phyloP scores from a whole-genome alignment of 768 basidiomycete genomes.

The Rhizopogon roseolus region DNA sequence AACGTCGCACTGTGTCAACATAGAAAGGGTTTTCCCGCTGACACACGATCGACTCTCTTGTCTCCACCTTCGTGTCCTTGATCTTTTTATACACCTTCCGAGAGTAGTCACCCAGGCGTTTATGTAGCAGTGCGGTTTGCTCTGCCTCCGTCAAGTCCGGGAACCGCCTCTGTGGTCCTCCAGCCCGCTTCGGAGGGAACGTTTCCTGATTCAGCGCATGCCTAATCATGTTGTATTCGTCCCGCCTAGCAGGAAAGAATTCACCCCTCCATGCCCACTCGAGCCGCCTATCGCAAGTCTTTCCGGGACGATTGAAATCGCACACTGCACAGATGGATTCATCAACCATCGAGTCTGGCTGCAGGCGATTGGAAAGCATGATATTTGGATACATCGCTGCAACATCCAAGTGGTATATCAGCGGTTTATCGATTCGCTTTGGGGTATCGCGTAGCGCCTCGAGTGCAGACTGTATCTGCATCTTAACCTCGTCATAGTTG shows the following conservation, averaged over 20 bases:
- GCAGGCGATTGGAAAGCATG: constrained; percentile 99
- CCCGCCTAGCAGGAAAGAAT: constrained; percentile 94
- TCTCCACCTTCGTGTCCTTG: constrained; percentile 95
- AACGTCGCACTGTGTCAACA: constrained; percentile 94
- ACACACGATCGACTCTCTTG: constrained; percentile 91
- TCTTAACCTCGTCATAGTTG: constrained; percentile 93
- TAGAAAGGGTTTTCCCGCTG: constrained; percentile 99
- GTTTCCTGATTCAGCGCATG: constrained; percentile 93
- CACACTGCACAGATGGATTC: constrained; percentile 97
- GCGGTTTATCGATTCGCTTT: constrained; percentile 80
- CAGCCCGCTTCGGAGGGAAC: constrained; percentile 79
- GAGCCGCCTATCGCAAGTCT: constrained; percentile 88
- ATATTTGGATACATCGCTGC: constrained; percentile 99
- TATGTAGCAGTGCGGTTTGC: constrained; percentile 89
- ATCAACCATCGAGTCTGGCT: constrained; percentile 96
- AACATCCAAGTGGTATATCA: constrained; percentile 98
- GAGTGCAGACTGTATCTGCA: constrained; percentile 67
- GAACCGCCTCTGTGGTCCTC: constrained; percentile 74
- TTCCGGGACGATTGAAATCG: constrained; percentile 95
- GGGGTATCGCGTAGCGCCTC: constrained; percentile 92
- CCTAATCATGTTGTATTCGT: constrained; percentile 98
- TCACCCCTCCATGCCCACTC: constrained; percentile 99
- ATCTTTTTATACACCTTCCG: constrained; percentile 98
- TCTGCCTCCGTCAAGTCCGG: constrained; percentile 78
- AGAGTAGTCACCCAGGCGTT: constrained; percentile 97